Evolutionary conservation across 768 basidiomycete genomes (phyloP).

Genomic region (Tricholoma bakamatsutake): DNA sequence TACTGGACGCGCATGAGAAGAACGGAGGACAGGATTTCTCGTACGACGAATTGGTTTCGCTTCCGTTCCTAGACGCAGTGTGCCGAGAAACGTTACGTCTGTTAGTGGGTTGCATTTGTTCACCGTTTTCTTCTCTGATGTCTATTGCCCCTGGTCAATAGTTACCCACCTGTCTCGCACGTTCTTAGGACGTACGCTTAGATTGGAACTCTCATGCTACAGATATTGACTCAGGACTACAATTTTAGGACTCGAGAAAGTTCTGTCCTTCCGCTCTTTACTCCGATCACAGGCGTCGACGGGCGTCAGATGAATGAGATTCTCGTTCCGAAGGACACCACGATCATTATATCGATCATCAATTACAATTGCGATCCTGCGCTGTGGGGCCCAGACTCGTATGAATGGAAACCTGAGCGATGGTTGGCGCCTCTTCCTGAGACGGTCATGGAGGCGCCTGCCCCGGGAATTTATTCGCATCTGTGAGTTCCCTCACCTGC

Average conservation of each 20-base stretch:
- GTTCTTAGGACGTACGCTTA: constrained; percentile 11
- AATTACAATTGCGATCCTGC: constrained; percentile 33
- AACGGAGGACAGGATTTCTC: constrained; percentile 12
- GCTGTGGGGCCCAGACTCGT: constrained; percentile 42
- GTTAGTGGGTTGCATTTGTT: constrained; percentile 15
- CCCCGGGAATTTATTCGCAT: constrained; percentile 34
- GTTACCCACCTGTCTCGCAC: constrained; percentile 12
- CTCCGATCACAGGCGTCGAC: constrained; percentile 29
- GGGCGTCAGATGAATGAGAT: constrained; percentile 31
- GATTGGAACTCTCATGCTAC: neutral
- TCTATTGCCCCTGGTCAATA: neutral
- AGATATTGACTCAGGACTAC: neutral
- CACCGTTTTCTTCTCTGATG: too few species aligned
- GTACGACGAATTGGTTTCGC: constrained; percentile 17
- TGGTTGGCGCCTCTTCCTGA: constrained; percentile 39
- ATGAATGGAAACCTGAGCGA: constrained; percentile 46
- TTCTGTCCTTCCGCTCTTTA: constrained; percentile 33
- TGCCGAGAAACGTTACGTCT: constrained; percentile 34
- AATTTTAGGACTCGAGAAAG: constrained; percentile 28
- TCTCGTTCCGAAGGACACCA: constrained; percentile 32
- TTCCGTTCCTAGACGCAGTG: constrained; percentile 32
- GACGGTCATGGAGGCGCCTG: constrained; percentile 11
- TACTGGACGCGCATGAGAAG: constrained; percentile 21
- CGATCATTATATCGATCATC: constrained; percentile 31
- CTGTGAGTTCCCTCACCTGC: constrained; percentile 17